A percentile compares a stretch with the other conserved stretches of the same genome.
Conservation (phyloP, 2,329 filamentous ascomycete genomes). For the Diplodia mutila region DNA sequence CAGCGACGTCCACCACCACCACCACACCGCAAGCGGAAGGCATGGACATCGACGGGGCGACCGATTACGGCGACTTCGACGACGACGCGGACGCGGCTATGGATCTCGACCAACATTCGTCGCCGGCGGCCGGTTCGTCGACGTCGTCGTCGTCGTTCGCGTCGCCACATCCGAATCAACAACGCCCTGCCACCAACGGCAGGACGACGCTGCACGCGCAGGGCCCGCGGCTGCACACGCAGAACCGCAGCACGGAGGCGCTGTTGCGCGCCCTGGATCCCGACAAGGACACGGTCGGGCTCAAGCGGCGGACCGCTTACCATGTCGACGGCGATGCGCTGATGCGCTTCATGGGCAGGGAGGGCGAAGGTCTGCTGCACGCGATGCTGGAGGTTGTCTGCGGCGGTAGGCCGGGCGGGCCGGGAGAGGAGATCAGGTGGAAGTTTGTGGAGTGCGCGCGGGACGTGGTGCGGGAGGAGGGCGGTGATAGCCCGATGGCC, state of each 20-base stretch:
- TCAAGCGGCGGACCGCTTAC: conserved; percentile 33
- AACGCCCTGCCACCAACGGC: not conserved
- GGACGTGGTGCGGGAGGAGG: conserved; percentile 30
- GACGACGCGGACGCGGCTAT: not conserved
- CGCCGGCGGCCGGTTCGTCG: not conserved
- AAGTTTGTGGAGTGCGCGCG: conserved; percentile 37
- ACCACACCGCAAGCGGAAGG: not conserved
- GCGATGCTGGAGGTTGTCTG: conserved; percentile 4
- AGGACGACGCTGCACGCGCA: conserved; percentile 15
- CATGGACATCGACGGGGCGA: conserved; percentile 28
- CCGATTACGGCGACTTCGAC: conserved; percentile 19
- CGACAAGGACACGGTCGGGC: conserved; percentile 29
- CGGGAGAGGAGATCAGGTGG: conserved; percentile 31
- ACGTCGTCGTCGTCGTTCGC: conserved; percentile 24
- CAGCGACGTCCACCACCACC: too few relatives aligned
- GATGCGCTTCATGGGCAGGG: conserved; percentile 34
- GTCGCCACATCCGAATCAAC: not conserved
- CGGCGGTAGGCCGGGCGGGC: conserved; percentile 13
- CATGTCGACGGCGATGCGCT: conserved; percentile 51
- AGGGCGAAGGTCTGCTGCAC: not conserved
- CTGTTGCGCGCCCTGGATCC: conserved; percentile 36
- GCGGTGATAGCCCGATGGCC: conserved; percentile 30
- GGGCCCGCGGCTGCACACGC: not conserved
- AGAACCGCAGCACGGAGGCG: conserved; percentile 30
- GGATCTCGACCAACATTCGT: not conserved